These are phyloP conservation scores for Euclidium syriacum DNA, from an alignment of 345 rosid species.

Conservation along the genomic window DNA sequence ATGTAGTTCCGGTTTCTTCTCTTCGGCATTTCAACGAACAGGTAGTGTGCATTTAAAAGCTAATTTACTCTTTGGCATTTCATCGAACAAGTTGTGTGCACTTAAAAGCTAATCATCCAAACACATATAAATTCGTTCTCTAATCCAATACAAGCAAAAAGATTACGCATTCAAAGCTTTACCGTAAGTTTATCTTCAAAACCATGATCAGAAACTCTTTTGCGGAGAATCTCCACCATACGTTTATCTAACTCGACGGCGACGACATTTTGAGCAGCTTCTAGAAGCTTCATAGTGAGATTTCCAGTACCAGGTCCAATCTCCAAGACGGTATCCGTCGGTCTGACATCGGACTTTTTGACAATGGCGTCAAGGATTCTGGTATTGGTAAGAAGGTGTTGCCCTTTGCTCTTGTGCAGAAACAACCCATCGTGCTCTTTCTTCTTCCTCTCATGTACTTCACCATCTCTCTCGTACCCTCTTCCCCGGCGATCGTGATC, in stretches of 20 bases:
- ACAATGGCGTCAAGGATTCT: constrained; percentile 72
- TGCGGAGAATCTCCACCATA: constrained; percentile 66
- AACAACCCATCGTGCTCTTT: constrained; percentile 34
- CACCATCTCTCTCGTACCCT: neutral
- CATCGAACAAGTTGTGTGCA: constrained; percentile 38
- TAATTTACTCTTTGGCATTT: constrained; percentile 37
- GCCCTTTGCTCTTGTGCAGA: constrained; percentile 80
- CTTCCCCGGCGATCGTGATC: constrained; percentile 3
- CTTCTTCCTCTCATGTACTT: constrained; percentile 21
- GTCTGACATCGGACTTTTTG: constrained; percentile 41
- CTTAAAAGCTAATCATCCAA: neutral
- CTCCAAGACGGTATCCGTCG: constrained; percentile 68
- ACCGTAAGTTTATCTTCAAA: constrained; percentile 50
- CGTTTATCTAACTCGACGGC: constrained; percentile 73
- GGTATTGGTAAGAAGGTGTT: constrained; percentile 81
- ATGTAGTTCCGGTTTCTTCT: neutral
- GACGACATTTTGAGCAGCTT: constrained; percentile 50
- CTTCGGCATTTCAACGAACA: neutral
- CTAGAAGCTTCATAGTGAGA: constrained; percentile 76
- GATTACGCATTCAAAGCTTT: constrained; percentile 26
- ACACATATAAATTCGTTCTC: neutral
- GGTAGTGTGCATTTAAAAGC: neutral
- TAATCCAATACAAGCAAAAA: neutral
- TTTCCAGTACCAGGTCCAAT: constrained; percentile 94
- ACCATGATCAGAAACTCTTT: constrained; percentile 45